Base-by-base conservation (phyloP, 2,329 filamentous ascomycete genomes). In the Sclerotinia minor region DNA sequence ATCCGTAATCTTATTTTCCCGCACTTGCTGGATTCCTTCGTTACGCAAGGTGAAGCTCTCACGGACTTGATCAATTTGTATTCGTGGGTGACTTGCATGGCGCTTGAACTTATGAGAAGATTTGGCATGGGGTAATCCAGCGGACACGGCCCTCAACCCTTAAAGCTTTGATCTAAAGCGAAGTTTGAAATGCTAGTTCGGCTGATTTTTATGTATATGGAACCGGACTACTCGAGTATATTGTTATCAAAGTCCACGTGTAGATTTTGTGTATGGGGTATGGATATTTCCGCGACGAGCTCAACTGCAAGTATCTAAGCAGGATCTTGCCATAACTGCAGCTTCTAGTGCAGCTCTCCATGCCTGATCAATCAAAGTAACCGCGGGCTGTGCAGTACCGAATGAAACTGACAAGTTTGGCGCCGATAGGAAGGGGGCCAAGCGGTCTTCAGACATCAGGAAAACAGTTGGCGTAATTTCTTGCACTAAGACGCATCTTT, bases 1-100 rank as follows among this genome's bases (percentile, higher is more conserved):
- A 38, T 60, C 55, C 44, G 41, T 58, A 66, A 66, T 66, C 29
- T 66, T 50, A 50, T 41, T 41, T 59, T 49, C 50, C 41, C 19
- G 32, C 64, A 50, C 32, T 41, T 59, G 15, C 32, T 32, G 38
- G 32, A 44, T 35, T 59, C 15, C 5, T 50, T 59, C 8, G 63
- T 52, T 35, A 58, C 50, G 26, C 21, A 19, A 19, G 21, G 21
- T 54, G 24, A 65, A 41, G 50, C 58, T 61, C 35, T 29, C 58
- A 61, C 58, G 58, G 26, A 19, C 54, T n/a, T 61, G 15, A 29
- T 24, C 21, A 49, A 50, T 61, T 29, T 49, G 45, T 9, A 61
- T 35, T 61, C 44, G 26, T 38, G 44, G 44, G 50, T 47, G 50
- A 41, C 50, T 65, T 65, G 29, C 26, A 65, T 50, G 45, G 21